A percentile compares a stretch with the other conserved stretches of the same genome.
Evolutionary conservation across 2,329 filamentous ascomycete genomes (phyloP).

Genomic region (Geosmithia flava): DNA sequence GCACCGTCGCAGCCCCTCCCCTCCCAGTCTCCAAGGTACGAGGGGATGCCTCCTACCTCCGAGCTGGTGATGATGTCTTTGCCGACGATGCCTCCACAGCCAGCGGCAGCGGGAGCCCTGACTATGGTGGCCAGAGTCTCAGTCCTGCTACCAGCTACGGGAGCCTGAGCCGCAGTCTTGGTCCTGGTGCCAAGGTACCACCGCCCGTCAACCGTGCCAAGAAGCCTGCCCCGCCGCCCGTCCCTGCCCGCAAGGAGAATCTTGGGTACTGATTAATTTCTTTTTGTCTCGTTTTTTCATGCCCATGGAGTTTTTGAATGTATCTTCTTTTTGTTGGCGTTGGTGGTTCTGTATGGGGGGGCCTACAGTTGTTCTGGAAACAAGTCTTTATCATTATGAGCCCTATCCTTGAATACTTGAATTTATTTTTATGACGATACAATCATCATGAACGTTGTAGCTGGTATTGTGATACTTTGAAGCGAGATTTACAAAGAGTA

Average conservation of each 20-base stretch:
- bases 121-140: slow-evolving; percentile 36
- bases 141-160: slow-evolving; percentile 45
- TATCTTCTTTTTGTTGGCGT: not conserved
- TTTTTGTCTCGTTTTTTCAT: slow-evolving; percentile 1
- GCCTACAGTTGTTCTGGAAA: not conserved
- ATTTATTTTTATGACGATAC: not conserved
- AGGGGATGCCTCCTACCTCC: slow-evolving; percentile 17
- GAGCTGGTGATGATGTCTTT: slow-evolving; percentile 30
- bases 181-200: slow-evolving; percentile 33
- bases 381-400: not conserved
- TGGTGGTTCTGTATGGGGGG: not conserved
- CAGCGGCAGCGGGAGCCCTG: slow-evolving; percentile 38
- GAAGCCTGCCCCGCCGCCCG: slow-evolving; percentile 22
- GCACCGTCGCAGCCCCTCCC: slow-evolving; percentile 9
- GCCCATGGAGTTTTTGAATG: too few relatives aligned
- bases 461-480: too few relatives aligned
- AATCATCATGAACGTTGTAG: not conserved
- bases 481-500: too few relatives aligned
- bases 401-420: not conserved
- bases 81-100: slow-evolving; percentile 36
- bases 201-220: slow-evolving; percentile 34
- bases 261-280: slow-evolving; percentile 3
- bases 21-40: slow-evolving; percentile 32
- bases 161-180: slow-evolving; percentile 32
- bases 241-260: slow-evolving; percentile 17